A percentile compares a stretch with the other conserved stretches of the same genome.
Evolutionary conservation across 1,284 basidiomycete species (phyloP).

Genomic region (Peniophora sp.): DNA sequence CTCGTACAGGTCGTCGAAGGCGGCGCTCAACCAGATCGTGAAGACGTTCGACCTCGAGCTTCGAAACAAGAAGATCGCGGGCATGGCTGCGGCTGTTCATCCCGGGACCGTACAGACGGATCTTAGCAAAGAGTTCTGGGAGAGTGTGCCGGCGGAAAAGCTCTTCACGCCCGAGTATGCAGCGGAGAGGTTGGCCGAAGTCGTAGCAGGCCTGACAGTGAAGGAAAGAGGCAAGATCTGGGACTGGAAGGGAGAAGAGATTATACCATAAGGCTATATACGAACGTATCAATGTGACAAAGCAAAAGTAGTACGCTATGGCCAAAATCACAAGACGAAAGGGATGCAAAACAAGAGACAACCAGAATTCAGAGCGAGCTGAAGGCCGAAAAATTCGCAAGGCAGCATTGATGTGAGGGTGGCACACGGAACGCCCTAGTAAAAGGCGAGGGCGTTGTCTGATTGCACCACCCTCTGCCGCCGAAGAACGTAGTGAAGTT

Average conservation of each 20-base stretch:
- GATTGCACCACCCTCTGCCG: constrained; percentile 51
- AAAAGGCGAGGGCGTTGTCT: constrained; percentile 67
- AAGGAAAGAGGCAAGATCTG: constrained; percentile 56
- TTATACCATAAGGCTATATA: not conserved
- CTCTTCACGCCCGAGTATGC: constrained; percentile 57
- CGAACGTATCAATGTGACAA: no score
- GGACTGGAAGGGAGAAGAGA: constrained; percentile 40
- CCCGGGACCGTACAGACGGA: constrained; percentile 57
- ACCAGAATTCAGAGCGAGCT: constrained; percentile 28
- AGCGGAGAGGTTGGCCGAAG: constrained; percentile 45
- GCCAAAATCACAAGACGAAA: no score
- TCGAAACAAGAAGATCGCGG: constrained; percentile 39
- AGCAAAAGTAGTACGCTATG: no score
- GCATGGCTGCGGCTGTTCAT: constrained; percentile 53
- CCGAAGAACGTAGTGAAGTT: constrained; percentile 8
- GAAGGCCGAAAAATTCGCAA: constrained; percentile 49
- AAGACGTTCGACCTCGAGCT: constrained; percentile 64
- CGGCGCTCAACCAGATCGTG: constrained; percentile 68
- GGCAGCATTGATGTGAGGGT: constrained; percentile 43
- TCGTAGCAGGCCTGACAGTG: constrained; percentile 40
- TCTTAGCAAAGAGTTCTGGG: constrained; percentile 41
- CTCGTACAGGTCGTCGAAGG: constrained; percentile 68
- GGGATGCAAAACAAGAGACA: constrained; percentile 6
- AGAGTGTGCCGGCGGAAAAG: constrained; percentile 30
- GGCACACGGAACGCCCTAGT: constrained; percentile 64